Evolutionary conservation across 2,329 filamentous ascomycete genomes (phyloP), one percentile per base, ranked within the genome.

Genomic region (Aspergillus glaucus): DNA sequence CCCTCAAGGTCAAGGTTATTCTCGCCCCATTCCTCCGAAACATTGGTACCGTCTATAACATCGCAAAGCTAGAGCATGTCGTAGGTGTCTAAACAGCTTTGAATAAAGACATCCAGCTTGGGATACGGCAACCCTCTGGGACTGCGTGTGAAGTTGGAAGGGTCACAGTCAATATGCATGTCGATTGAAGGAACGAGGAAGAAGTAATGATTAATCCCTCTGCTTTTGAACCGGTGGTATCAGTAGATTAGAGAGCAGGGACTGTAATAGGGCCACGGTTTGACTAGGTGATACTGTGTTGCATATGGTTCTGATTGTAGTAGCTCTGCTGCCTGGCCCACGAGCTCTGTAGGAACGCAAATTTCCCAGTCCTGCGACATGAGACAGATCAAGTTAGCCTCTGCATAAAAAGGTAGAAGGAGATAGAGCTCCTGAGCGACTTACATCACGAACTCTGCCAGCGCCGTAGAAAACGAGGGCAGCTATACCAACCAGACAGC

Each of bases 41-140:
- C 52, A 53, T 62, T 57, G n/a, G 56, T 58, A 40, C 59, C 59
- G 47, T 63, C 60, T 48, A 63, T 61, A 45, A 60, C 53, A 55
- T 63, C 60, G 43, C 56, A 59, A 26, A 63, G 56, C 40, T 57
- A 52, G 39, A 61, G 53, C 48, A 59, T 56, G 44, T 59, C 54
- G 44, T 55, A 54, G 47, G 53, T 63, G 24, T 63, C 60, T 46
- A 63, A 48, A 46, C 54, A 62, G 40, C 60, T 62, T 40, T 63
- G 59, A 54, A 62, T 57, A 43, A 60, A 54, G 19, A 58, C 55
- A 43, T 56, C 51, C 47, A 62, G 52, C 39, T 60, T 62, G 32
- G 60, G 59, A 50, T 62, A 62, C 8, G 58, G 60, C n/a, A 63
- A 54, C 12, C 59, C 59, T 53, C 58, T 59, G 21, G 52, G 54